phyloP scores from a whole-genome alignment of 2,329 filamentous ascomycete genomes.

The Aureobasidium sp. region DNA sequence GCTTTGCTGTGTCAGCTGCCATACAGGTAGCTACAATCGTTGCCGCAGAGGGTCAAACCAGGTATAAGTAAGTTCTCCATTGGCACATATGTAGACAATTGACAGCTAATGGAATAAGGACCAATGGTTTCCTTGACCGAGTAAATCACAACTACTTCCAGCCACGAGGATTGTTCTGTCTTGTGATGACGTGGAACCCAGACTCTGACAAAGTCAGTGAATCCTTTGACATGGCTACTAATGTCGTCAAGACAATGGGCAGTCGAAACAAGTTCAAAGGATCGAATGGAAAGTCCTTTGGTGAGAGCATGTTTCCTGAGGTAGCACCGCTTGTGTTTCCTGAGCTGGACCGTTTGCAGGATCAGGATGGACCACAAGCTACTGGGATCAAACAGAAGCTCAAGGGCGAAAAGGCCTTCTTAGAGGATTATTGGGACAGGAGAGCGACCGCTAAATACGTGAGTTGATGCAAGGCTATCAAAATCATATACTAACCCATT shows the following conservation, averaged over 20 bases:
- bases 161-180: constrained; percentile 9
- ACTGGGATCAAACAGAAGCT: background rate
- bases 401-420: background rate
- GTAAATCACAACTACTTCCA: constrained; percentile 19
- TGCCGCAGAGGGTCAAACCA: background rate
- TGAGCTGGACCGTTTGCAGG: constrained; percentile 29
- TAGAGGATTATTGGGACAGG: background rate
- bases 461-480: background rate
- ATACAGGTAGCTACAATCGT: background rate
- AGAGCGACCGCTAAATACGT: background rate
- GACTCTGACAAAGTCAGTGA: background rate
- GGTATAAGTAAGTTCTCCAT: background rate
- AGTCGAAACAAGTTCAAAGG: background rate
- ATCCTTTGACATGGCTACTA: background rate
- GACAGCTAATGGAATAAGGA: no score
- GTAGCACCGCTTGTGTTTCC: constrained; percentile 43
- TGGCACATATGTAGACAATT: no score
- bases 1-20: background rate
- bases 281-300: constrained; percentile 19
- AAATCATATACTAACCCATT: background rate
- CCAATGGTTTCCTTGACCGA: background rate
- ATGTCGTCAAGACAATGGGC: background rate
- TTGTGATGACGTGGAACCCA: background rate
- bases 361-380: background rate
- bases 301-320: constrained; percentile 39